Evolutionary conservation across 345 rosid genomes (phyloP).

Genomic region (Aurinia saxatilis): DNA sequence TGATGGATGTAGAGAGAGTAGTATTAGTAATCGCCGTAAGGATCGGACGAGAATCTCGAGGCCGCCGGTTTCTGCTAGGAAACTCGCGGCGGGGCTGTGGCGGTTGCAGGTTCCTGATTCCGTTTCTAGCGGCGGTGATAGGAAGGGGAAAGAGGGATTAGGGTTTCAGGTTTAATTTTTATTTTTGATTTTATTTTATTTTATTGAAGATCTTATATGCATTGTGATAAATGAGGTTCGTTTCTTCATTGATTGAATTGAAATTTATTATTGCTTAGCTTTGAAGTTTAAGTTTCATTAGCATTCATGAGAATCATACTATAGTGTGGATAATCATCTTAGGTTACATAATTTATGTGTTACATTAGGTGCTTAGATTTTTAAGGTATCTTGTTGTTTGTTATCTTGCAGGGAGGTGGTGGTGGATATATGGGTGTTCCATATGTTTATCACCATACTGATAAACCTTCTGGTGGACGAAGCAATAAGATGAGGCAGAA

Average conservation of each 20-base stretch:
- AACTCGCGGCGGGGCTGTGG: slow-evolving; percentile 88
- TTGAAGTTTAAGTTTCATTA: too few species aligned
- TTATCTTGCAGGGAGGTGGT: slow-evolving; percentile 21
- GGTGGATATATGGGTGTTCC: slow-evolving; percentile 28
- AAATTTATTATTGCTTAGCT: not conserved
- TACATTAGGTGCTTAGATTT: not conserved
- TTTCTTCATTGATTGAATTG: too few species aligned
- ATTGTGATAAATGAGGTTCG: not conserved
- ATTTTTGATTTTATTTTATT: not conserved
- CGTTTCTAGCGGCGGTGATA: slow-evolving; percentile 28
- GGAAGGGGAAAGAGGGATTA: slow-evolving; percentile 36
- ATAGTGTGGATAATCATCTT: too few species aligned
- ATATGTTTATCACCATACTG: slow-evolving; percentile 28
- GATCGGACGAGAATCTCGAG: slow-evolving; percentile 26
- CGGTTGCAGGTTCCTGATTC: slow-evolving; percentile 60
- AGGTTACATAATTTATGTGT: too few species aligned
- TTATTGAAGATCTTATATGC: not conserved
- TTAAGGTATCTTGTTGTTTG: not conserved
- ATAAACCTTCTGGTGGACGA: slow-evolving; percentile 11
- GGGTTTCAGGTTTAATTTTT: slow-evolving; percentile 53
- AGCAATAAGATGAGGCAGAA: slow-evolving; percentile 20
- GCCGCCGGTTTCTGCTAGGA: slow-evolving; percentile 62
- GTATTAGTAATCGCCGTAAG: slow-evolving; percentile 27
- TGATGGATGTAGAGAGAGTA: slow-evolving; percentile 28
- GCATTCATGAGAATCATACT: too few species aligned